These are phyloP conservation scores for Triadica sebifera DNA, from an alignment of 345 rosid species.

Conservation along the genomic window DNA sequence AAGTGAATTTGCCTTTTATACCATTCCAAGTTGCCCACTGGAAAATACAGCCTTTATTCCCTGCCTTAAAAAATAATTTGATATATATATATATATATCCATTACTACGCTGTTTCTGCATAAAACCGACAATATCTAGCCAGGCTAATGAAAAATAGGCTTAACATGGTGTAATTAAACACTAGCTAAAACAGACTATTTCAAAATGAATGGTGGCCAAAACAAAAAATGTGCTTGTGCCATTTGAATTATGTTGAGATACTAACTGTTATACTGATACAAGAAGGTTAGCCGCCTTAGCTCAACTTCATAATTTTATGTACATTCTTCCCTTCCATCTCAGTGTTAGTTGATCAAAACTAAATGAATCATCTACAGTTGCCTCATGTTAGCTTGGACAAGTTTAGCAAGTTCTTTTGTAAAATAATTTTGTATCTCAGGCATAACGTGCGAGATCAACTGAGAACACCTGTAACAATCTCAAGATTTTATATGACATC, in stretches of 20 bases:
- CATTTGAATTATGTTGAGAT: background rate
- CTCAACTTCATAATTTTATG: slow-evolving; percentile 20
- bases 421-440: slow-evolving; percentile 51
- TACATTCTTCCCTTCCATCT: slow-evolving; percentile 15
- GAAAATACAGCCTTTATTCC: slow-evolving; percentile 74
- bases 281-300: background rate
- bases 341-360: slow-evolving; percentile 3
- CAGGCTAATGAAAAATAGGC: too few relatives aligned
- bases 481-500: background rate
- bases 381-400: slow-evolving; percentile 24
- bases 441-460: slow-evolving; percentile 44
- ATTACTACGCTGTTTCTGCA: too few relatives aligned
- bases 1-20: slow-evolving; percentile 23
- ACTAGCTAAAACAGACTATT: too few relatives aligned
- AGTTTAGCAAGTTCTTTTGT: slow-evolving; percentile 39
- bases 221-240: background rate
- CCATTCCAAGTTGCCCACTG: slow-evolving; percentile 82
- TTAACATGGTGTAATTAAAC: too few relatives aligned
- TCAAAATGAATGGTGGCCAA: too few relatives aligned
- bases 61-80: slow-evolving; percentile 73
- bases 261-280: background rate
- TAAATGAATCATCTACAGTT: slow-evolving; percentile 19
- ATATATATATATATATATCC: too few relatives aligned
- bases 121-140: too few relatives aligned
- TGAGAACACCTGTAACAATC: slow-evolving; percentile 42